phyloP scores from a whole-genome alignment of 352 stramenopile genomes.

The Phytophthora hybrid region DNA sequence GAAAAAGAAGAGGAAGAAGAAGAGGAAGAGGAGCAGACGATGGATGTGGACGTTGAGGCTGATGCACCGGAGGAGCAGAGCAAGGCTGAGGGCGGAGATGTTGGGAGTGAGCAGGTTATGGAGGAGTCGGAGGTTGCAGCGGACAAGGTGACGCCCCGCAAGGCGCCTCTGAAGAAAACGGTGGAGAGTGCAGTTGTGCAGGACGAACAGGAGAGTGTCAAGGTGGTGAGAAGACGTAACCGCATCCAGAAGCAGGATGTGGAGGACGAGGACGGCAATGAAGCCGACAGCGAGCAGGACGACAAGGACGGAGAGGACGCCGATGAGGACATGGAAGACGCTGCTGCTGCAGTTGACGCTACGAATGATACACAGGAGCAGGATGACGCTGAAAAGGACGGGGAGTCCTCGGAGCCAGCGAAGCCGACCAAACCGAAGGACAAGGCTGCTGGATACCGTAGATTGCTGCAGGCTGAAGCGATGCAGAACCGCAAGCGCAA shows the following conservation, averaged over 20 bases:
- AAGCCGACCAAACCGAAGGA: constrained; percentile 45
- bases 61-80: constrained; percentile 1
- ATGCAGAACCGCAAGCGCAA: constrained; percentile 64
- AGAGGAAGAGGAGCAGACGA: background rate
- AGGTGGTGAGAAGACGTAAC: constrained; percentile 50
- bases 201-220: constrained; percentile 32
- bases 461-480: constrained; percentile 70
- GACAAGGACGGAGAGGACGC: constrained; percentile 46
- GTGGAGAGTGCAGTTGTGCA: constrained; percentile 6
- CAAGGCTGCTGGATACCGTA: constrained; percentile 73
- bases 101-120: background rate
- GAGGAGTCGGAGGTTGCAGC: background rate
- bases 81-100: background rate
- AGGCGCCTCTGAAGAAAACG: background rate
- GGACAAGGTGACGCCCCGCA: background rate
- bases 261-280: constrained; percentile 68
- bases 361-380: constrained; percentile 1
- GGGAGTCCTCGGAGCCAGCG: background rate
- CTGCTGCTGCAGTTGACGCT: constrained; percentile 23
- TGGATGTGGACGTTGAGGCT: constrained; percentile 2
- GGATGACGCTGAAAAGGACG: constrained; percentile 13
- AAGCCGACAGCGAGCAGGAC: constrained; percentile 70
- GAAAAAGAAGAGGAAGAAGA: constrained; percentile 17
- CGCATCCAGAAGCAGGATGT: constrained; percentile 47
- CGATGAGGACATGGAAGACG: constrained; percentile 27